Evolutionary conservation across 2,329 filamentous ascomycete genomes (phyloP), one percentile per base, ranked within the genome.

Genomic region (Onygena corvina): DNA sequence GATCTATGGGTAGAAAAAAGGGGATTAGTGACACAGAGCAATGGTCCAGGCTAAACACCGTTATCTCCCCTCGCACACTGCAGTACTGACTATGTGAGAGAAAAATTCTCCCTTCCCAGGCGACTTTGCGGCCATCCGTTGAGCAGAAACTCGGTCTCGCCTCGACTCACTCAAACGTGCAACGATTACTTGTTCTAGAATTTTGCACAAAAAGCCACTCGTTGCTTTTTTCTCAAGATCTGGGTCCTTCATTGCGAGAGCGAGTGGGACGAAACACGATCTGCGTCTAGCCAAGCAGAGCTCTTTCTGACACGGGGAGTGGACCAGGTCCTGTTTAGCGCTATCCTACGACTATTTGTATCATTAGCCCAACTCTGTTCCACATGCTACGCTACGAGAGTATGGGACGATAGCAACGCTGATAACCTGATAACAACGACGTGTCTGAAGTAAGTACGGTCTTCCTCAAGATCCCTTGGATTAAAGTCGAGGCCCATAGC

Each of bases 161-260:
- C 36, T 14, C 20, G 12, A 12, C 8, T 25, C 36, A 4, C 12
- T 27, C 38, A 42, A n/a, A 42, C 38, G 38, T 42, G 38, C 38
- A 25, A 42, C 27, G 20, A 42, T 42, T 25, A 42, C 38, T 42
- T 42, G 38, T 42, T 42, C 38, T 42, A 42, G 38, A 42, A 42
- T 42, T 42, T 42, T 42, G 12, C 38, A 42, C 38, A 14, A 21
- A 12, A n/a, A 40, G 21, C 4, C 38, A 3, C 16, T 42, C 21
- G 25, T 42, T 42, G 38, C 38, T 42, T 42, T 42, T 42, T 42
- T 12, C n/a, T 38, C 7, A 12, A 12, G 12, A 42, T 42, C 21
- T 16, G 11, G 38, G 12, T 42, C 11, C 20, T 42, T 23, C 21
- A 23, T 42, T n/a, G 21, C 18, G 29, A 29, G 21, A 27, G 21